Evolutionary conservation across 2,329 filamentous ascomycete species (phyloP), one percentile per base, ranked within the genome.

Genomic region (Atkinsonella texensis): DNA sequence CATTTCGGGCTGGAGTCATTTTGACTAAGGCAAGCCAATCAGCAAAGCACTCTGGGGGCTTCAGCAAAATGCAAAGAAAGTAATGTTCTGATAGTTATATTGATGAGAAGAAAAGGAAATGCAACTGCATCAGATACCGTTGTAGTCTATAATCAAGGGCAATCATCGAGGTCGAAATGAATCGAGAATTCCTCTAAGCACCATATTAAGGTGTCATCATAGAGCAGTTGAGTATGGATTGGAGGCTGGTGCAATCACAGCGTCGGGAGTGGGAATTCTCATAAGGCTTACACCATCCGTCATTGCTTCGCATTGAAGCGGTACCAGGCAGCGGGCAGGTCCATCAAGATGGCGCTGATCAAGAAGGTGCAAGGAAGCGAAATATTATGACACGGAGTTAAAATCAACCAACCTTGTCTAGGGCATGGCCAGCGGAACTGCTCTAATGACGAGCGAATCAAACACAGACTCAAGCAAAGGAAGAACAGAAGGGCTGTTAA

Each of bases 81-180:
- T 45, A 15, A 44, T 17, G 43, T 31, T 35, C 20, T 17, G 45
- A 35, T 8, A 31, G 11, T 5, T 11, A 8, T 39, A 18, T 41
- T 45, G 33, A 47, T 52, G 50, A 28, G 51, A 49, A 50, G 58
- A 58, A 55, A 17, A 54, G 50, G 23, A 52, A 57, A 52, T 60
- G 15, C 13, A 53, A 57, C 65, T 66, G 64, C 74, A 79, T 93
- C 87, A 93, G 87, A 93, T 93, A 93, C 87, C 87, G 87, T 93
- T 91, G 87, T 93, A 93, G 87, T 93, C 87, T 86, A 85, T 83
- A 80, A 69, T 68, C 63, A 76, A 73, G 73, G 76, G 72, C 79
- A 70, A 71, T 75, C 81, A 84, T 70, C 58, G 77, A 80, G 78
- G 73, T 50, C 73, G 70, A 73, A 75, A 68, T 75, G 74, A 76